Percentiles rank a stretch among this genome's conserved stretches.
phyloP scores from a whole-genome alignment of 2,329 filamentous ascomycete genomes.

The Stagonosporopsis cucurbitacearum region DNA sequence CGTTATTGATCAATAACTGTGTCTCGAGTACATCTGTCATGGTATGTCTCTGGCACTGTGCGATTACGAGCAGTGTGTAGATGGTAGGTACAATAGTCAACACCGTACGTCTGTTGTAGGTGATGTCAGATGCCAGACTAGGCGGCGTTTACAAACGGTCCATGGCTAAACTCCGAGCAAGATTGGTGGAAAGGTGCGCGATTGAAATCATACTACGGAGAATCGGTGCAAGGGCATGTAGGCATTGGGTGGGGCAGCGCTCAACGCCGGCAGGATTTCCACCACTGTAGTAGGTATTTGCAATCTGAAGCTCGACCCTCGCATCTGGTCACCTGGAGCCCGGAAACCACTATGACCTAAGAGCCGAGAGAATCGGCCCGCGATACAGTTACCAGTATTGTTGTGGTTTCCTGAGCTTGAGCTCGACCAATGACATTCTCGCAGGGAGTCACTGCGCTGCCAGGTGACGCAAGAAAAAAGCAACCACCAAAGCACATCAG shows the following conservation, averaged over 20 bases:
- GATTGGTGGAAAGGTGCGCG: not conserved
- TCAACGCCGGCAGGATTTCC: not conserved
- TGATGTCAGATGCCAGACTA: slow-evolving; percentile 17
- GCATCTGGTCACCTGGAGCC: too few species aligned
- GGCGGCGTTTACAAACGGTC: not conserved
- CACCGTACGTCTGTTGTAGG: not conserved
- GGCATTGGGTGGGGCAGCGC: not conserved
- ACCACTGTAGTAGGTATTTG: not conserved
- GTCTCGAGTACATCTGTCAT: slow-evolving; percentile 23
- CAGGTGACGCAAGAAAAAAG: not conserved
- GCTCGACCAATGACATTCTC: not conserved
- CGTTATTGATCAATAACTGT: slow-evolving; percentile 32
- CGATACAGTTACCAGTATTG: not conserved
- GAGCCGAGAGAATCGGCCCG: not conserved
- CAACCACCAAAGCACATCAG: too few species aligned
- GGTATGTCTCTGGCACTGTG: not conserved
- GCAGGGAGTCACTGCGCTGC: not conserved
- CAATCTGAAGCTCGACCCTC: too few species aligned
- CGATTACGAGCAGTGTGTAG: not conserved
- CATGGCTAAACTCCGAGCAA: not conserved
- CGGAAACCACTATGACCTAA: not conserved
- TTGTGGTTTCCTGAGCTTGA: not conserved
- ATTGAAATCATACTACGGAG: not conserved
- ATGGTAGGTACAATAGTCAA: not conserved
- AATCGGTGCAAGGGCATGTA: not conserved